These are phyloP conservation scores for Oxalis stricta DNA, from an alignment of 441 rosid genomes.

Conservation along the genomic window DNA sequence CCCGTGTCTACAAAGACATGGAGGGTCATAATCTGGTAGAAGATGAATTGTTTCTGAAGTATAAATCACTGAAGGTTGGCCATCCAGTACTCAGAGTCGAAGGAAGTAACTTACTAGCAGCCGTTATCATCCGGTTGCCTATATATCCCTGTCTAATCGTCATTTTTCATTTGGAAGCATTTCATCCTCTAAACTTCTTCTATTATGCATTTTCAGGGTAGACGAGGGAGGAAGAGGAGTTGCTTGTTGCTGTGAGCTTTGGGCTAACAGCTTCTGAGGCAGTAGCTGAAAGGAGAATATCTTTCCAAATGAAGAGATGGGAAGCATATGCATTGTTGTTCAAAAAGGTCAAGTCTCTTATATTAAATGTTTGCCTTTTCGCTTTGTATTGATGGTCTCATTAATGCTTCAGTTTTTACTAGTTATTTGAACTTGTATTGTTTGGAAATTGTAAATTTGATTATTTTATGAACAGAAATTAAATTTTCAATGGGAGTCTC, in stretches of 20 bases:
- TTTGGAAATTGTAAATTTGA: too few species aligned
- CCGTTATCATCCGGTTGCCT: constrained; percentile 46
- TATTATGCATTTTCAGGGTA: constrained; percentile 29
- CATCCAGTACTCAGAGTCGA: constrained; percentile 70
- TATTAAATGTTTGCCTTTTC: constrained; percentile 7
- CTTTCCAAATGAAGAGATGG: constrained; percentile 54
- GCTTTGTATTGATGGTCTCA: neutral
- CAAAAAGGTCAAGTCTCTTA: constrained; percentile 54
- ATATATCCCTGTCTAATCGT: constrained; percentile 1
- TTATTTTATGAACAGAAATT: too few species aligned
- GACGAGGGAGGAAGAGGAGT: constrained; percentile 52
- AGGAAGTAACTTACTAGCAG: constrained; percentile 67
- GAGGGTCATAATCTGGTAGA: constrained; percentile 24
- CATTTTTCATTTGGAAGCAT: neutral
- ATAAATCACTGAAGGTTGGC: constrained; percentile 43
- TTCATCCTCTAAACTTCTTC: constrained; percentile 1
- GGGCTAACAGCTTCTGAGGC: constrained; percentile 62
- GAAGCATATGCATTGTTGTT: constrained; percentile 57
- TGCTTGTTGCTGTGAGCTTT: constrained; percentile 75
- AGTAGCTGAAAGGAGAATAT: constrained; percentile 59
- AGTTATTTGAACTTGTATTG: too few species aligned
- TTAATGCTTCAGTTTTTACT: too few species aligned
- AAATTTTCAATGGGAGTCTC: too few species aligned
- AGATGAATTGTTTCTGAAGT: constrained; percentile 31
- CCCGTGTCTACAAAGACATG: constrained; percentile 25